Conservation (phyloP, 2,329 filamentous ascomycete species). For the Myriosclerotinia curreyana region DNA sequence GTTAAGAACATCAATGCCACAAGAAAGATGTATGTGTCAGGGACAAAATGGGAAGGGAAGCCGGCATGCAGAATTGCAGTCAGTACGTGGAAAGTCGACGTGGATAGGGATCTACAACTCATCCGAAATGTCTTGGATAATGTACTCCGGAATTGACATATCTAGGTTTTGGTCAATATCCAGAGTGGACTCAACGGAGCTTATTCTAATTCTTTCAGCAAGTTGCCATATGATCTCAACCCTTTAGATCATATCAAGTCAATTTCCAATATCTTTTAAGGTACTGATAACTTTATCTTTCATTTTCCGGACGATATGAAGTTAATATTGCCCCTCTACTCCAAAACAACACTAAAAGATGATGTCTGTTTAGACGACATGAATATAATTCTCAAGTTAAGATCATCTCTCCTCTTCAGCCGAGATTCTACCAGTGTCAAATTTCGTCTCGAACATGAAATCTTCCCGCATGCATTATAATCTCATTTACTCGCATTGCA, state of each 20-base stretch:
- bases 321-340: neutral
- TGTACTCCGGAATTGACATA: conserved; percentile 9
- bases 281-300: too few species aligned
- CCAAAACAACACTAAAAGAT: too few species aligned
- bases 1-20: conserved; percentile 70
- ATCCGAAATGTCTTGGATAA: conserved; percentile 58
- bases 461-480: neutral
- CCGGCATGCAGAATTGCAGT: conserved; percentile 81
- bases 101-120: conserved; percentile 62
- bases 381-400: neutral
- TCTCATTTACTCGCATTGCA: neutral
- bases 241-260: neutral
- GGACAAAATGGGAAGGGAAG: conserved; percentile 71
- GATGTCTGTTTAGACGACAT: too few species aligned
- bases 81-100: conserved; percentile 77
- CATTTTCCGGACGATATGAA: too few species aligned
- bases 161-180: neutral
- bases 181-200: neutral
- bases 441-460: neutral
- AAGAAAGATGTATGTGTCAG: conserved; percentile 76
- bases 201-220: neutral
- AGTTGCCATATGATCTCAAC: too few species aligned
- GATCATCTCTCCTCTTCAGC: neutral
- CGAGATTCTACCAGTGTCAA: neutral
- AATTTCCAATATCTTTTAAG: too few species aligned